Percentiles rank a stretch among this genome's conserved stretches.
Evolutionary conservation across 495 filamentous ascomycete species (phyloP).

Genomic region (Penicillium roqueforti): DNA sequence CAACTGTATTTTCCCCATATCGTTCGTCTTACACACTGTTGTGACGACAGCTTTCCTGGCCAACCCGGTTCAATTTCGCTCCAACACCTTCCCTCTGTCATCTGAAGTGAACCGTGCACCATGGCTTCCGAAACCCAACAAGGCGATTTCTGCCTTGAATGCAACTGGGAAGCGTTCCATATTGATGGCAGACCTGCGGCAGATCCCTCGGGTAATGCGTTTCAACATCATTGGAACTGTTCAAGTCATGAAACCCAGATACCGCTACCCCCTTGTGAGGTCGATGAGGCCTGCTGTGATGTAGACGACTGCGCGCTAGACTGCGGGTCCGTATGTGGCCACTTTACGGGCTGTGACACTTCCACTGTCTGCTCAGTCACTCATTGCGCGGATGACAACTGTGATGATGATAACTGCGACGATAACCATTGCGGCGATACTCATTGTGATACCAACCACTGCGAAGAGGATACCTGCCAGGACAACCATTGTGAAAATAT

Average conservation of each 20-base stretch:
- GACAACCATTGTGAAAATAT: constrained; percentile 26
- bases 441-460: constrained; percentile 29
- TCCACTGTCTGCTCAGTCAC: constrained; percentile 38
- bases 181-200: constrained; percentile 31
- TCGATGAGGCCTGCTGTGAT: constrained; percentile 42
- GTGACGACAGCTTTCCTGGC: background rate
- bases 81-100: background rate
- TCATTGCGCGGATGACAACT: constrained; percentile 33
- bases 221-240: constrained; percentile 33
- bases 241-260: constrained; percentile 28
- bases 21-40: background rate
- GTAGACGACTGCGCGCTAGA: constrained; percentile 41
- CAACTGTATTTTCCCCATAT: background rate
- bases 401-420: constrained; percentile 28
- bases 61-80: background rate
- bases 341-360: constrained; percentile 44
- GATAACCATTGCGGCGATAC: constrained; percentile 26
- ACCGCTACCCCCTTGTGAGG: constrained; percentile 25
- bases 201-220: constrained; percentile 16
- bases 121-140: constrained; percentile 37
- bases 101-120: constrained; percentile 21
- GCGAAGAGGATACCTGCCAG: constrained; percentile 20
- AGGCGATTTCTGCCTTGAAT: constrained; percentile 43
- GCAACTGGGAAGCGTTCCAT: constrained; percentile 42
- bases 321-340: constrained; percentile 42